phyloP scores from a whole-genome alignment of 1,284 basidiomycete species.

The Pseudozyma pruni region DNA sequence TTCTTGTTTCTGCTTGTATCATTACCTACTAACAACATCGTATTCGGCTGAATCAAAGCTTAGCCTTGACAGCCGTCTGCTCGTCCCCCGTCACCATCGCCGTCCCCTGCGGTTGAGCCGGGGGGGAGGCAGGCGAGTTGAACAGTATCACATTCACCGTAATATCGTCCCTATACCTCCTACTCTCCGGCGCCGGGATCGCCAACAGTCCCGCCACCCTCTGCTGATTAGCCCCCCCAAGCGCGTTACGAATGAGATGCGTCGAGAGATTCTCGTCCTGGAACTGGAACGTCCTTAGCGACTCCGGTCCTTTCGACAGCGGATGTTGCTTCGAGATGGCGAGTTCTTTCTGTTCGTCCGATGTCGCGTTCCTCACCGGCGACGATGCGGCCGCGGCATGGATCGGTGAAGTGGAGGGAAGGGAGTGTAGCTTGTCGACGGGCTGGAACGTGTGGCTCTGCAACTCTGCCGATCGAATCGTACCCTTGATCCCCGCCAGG shows the following conservation, averaged over 20 bases:
- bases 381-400: slow-evolving; percentile 72
- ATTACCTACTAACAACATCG: neutral
- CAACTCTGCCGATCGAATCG: slow-evolving; percentile 53
- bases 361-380: slow-evolving; percentile 21
- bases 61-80: slow-evolving; percentile 19
- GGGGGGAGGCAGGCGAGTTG: slow-evolving; percentile 37
- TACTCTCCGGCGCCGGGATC: slow-evolving; percentile 82
- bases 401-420: slow-evolving; percentile 7
- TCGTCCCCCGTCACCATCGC: slow-evolving; percentile 1
- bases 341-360: slow-evolving; percentile 38
- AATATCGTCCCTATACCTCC: slow-evolving; percentile 66
- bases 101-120: slow-evolving; percentile 12
- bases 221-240: slow-evolving; percentile 83
- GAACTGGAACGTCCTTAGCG: slow-evolving; percentile 58
- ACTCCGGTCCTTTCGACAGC: slow-evolving; percentile 53
- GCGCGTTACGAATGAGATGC: slow-evolving; percentile 92
- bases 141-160: slow-evolving; percentile 59
- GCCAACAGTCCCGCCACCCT: slow-evolving; percentile 80
- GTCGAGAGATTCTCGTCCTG: slow-evolving; percentile 84
- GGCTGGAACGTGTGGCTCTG: slow-evolving; percentile 57
- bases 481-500: slow-evolving; percentile 60
- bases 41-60: slow-evolving; percentile 15
- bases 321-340: slow-evolving; percentile 59
- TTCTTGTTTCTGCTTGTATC: neutral
- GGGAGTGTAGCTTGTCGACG: slow-evolving; percentile 39